Evolutionary conservation across 2,329 filamentous ascomycete genomes (phyloP), one percentile per base, ranked within the genome.

Genomic region (Fusarium bulbicola): DNA sequence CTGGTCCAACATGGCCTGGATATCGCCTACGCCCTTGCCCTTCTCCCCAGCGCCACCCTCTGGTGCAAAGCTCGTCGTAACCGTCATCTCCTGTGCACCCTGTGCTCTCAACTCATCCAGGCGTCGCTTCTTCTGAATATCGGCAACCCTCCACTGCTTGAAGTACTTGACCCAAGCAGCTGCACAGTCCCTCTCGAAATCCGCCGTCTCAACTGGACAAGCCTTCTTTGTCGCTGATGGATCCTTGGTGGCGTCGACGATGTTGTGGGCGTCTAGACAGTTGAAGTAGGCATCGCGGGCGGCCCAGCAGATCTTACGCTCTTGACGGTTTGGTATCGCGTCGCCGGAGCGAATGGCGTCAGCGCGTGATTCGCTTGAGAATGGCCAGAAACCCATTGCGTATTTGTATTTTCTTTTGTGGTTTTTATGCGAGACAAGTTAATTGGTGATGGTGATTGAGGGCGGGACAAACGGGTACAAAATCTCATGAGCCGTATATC

Each of bases 81-180:
- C 82, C 20, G 82, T 81, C 80, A 93, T 86, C 82, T 88, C 86
- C 72, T 88, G 85, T 18, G 92, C 93, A 72, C 93, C 92, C 81
- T 95, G 92, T 52, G 87, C 88, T 80, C 92, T 88, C 77, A 97
- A 89, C 80, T 90, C 90, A 77, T 92, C 92, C 73, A 97, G 85
- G 30, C 94, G 92, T 83, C 91, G 87, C 79, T 93, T 92, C 83
- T 95, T 94, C 77, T 97, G 93, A 79, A 93, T 89, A 77, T 99
- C 96, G 84, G 97, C 95, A 40, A 98, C 94, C 78, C 96, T 89
- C 84, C 95, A 93, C 83, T 98, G 95, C 86, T 98, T 98, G 85
- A 99, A 99, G 83, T 99, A 98, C 84, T 95, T 94, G 69, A 98
- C 96, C 96, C 96, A 99, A 80, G 95, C 95, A 66, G 87, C 88